Base-by-base conservation (phyloP, 2,329 filamentous ascomycete species). In the Curvularia lunata region DNA sequence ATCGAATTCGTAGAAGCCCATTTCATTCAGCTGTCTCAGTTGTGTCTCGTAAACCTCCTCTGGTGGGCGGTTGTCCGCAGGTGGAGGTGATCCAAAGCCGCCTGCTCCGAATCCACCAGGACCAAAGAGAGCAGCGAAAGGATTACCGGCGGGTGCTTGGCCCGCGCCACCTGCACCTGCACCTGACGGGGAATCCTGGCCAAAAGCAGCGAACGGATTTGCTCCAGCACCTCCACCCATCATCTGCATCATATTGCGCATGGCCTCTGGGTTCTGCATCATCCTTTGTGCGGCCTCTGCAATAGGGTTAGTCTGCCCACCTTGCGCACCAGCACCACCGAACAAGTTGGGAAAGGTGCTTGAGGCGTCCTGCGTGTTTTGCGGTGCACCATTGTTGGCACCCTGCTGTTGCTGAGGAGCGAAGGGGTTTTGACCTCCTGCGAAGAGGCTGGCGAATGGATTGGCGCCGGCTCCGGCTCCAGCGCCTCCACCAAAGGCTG, bases 1-100 rank as follows among this genome's bases (percentile, higher is more conserved):
- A 51, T 99, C 94, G 72, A 98, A 99, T 73, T 99, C 93, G 75
- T 88, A 97, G 79, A 99, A 99, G 3, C 95, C 95, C 95, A 99
- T 99, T 65, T 98, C 95, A 76, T 99, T 99, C 62, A 99, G 81
- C 79, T 98, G 92, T 59, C 92, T 84, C 48, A 99, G 82, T 78
- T 99, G 94, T 30, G 91, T 88, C 3, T 91, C 92, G 69, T 97
- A 99, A 58, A 91, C 84, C 78, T 98, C 95, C 81, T 99, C 95
- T 0, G 95, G 94, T 4, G 95, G 93, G 61, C 94, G 85, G 71
- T 84, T 96, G 78, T 99, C 95, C 2, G 84, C 78, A 5, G 92
- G 90, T 34, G 73, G 64, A n/a, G 73, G 71, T n/a, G 73, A 59
- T 5, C 65, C 66, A n/a, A 75, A 65, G 34, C 71, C 76, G 37